phyloP scores from a whole-genome alignment of 371 early-diverging fungal species.

The Rhizopus microsporus region DNA sequence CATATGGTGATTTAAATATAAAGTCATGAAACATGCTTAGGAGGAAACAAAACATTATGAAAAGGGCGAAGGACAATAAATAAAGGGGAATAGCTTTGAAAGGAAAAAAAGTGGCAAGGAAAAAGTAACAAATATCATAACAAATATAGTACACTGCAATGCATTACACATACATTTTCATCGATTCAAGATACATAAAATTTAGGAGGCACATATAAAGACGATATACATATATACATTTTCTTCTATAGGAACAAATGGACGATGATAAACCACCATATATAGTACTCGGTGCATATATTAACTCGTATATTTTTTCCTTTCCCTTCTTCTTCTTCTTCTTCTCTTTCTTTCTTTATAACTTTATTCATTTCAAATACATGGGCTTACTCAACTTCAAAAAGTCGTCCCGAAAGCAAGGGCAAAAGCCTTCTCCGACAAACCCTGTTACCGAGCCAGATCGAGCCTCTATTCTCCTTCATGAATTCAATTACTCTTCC shows the following conservation, averaged over 20 bases:
- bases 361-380: background rate
- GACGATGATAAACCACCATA: background rate
- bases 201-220: background rate
- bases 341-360: background rate
- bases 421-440: background rate
- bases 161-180: background rate
- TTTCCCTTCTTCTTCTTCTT: background rate
- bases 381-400: constrained; percentile 29
- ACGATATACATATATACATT: no score
- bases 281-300: background rate
- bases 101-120: background rate
- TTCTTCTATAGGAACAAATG: background rate
- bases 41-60: background rate
- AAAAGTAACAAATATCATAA: background rate
- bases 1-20: background rate
- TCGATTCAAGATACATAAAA: background rate
- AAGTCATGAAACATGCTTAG: background rate
- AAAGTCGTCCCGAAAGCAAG: constrained; percentile 19
- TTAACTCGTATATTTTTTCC: background rate
- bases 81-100: no score
- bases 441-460: background rate
- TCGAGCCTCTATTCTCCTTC: background rate
- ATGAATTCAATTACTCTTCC: background rate
- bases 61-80: no score
- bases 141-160: background rate